These are phyloP conservation scores for Dictyostelium brefeldianum DNA, from an alignment of 78 protist species.

Conservation along the genomic window DNA sequence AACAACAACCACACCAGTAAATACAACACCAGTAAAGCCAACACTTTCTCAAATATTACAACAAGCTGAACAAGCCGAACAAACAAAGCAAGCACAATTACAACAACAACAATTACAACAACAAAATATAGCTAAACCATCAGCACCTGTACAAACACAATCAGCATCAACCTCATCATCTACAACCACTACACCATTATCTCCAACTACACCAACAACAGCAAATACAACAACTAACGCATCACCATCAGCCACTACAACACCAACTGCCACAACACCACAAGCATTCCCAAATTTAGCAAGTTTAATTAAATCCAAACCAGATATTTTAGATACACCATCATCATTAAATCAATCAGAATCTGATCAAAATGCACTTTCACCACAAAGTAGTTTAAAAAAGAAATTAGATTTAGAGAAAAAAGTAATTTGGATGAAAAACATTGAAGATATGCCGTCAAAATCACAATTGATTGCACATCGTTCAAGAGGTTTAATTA, in stretches of 20 bases:
- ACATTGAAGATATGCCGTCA: conserved; percentile 28
- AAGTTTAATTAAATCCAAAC: conserved; percentile 36
- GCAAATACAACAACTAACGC: background rate
- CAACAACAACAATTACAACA: background rate
- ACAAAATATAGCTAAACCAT: background rate
- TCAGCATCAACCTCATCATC: background rate
- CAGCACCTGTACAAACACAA: conserved; percentile 13
- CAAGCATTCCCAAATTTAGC: background rate
- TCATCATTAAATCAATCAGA: background rate
- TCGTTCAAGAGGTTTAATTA: conserved; percentile 51
- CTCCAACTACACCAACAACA: background rate
- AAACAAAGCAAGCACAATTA: background rate
- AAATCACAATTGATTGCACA: conserved; percentile 12
- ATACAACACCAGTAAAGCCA: background rate
- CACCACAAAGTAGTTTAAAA: conserved; percentile 9
- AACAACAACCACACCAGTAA: background rate
- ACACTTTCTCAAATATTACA: background rate
- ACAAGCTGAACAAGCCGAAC: too few species aligned
- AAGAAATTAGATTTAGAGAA: conserved; percentile 31
- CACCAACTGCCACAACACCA: background rate
- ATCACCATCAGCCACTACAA: background rate
- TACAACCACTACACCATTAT: background rate
- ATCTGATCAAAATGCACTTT: background rate
- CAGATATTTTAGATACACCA: conserved; percentile 8
- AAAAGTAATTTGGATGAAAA: conserved; percentile 42